A percentile compares a stretch with the other conserved stretches of the same genome.
Evolutionary conservation across 345 rosid genomes (phyloP).

Genomic region (Aurinia saxatilis): DNA sequence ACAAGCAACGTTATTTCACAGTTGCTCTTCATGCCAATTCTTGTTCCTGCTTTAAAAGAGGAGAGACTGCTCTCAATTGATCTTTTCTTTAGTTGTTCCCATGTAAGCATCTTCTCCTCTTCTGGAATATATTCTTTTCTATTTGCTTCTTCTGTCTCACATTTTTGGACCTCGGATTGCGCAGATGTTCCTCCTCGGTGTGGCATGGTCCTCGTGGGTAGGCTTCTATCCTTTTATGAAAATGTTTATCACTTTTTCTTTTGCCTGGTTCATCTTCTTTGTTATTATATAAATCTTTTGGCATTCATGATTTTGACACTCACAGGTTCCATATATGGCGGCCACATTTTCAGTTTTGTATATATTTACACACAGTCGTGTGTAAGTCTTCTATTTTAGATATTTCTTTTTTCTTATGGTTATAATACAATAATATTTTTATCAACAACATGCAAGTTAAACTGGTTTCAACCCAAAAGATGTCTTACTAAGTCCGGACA

Average conservation of each 20-base stretch:
- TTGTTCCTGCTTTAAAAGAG: conserved; percentile 71
- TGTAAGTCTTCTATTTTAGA: conserved; percentile 42
- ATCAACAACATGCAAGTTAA: no score
- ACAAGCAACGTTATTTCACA: conserved; percentile 27
- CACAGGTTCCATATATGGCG: conserved; percentile 81
- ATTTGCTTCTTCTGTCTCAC: neutral
- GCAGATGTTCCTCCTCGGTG: conserved; percentile 75
- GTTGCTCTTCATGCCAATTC: conserved; percentile 73
- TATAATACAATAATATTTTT: no score
- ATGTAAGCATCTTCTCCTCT: conserved; percentile 38
- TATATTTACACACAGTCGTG: conserved; percentile 68
- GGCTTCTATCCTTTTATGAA: conserved; percentile 4
- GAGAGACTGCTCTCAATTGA: conserved; percentile 67
- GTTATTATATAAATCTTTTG: neutral
- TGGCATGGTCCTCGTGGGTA: conserved; percentile 92
- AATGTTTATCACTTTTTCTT: neutral
- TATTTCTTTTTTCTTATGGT: neutral
- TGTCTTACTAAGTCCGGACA: no score
- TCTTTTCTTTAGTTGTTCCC: conserved; percentile 60
- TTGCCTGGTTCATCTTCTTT: neutral
- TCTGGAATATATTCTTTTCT: neutral
- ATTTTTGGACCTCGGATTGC: neutral
- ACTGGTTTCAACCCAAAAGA: no score
- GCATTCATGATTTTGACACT: neutral
- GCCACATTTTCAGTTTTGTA: conserved; percentile 52